These are phyloP conservation scores for Wickerhamiella siamensis DNA, from an alignment of 805 yeast species.

Conservation along the genomic window DNA sequence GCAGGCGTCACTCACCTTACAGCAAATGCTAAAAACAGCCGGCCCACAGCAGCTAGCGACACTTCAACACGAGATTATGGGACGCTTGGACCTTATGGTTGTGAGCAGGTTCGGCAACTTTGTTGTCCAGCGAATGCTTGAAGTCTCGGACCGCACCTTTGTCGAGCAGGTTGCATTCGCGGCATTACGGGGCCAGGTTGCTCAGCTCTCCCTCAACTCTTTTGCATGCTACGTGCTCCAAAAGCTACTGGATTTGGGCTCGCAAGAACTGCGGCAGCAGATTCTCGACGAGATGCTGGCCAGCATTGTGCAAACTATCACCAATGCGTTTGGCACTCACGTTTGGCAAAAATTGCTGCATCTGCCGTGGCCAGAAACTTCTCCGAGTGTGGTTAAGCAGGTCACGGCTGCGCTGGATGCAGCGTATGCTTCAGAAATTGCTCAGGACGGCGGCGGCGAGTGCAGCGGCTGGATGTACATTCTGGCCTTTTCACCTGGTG, in stretches of 20 bases:
- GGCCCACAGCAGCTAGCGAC: constrained; percentile 20
- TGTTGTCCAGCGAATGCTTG: constrained; percentile 29
- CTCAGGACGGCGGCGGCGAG: background rate
- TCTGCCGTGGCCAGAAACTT: constrained; percentile 19
- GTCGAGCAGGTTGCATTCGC: constrained; percentile 19
- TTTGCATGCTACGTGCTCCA: constrained; percentile 33
- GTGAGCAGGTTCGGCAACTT: constrained; percentile 31
- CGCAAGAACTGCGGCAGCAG: constrained; percentile 17
- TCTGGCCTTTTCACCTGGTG: background rate
- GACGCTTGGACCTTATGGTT: constrained; percentile 24
- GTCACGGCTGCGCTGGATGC: constrained; percentile 1
- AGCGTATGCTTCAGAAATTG: background rate
- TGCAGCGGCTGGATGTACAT: constrained; percentile 1
- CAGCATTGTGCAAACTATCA: constrained; percentile 22
- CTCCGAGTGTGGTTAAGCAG: constrained; percentile 7
- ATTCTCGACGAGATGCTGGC: constrained; percentile 28
- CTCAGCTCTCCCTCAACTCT: constrained; percentile 24
- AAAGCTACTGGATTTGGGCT: constrained; percentile 26
- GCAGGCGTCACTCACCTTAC: constrained; percentile 30
- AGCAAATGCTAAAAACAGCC: constrained; percentile 26
- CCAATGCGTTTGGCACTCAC: constrained; percentile 30
- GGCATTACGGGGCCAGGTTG: constrained; percentile 23
- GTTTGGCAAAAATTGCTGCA: constrained; percentile 33
- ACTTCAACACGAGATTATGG: constrained; percentile 22
- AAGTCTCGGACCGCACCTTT: constrained; percentile 20